Conservation (phyloP, 2,329 filamentous ascomycete genomes). For the Rutstroemia sp. region DNA sequence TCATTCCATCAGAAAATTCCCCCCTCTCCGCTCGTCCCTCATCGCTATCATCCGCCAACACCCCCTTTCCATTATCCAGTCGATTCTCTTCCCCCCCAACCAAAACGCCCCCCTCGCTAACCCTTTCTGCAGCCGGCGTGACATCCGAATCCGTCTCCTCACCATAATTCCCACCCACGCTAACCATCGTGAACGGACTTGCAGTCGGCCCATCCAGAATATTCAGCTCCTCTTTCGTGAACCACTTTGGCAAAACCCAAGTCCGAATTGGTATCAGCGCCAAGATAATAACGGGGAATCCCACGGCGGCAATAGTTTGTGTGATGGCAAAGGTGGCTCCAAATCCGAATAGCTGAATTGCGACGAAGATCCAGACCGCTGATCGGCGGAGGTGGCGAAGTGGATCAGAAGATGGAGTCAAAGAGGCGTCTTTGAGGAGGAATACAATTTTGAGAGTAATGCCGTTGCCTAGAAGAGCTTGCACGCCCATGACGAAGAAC, state of each 20-base stretch:
- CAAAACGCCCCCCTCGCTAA: constrained; percentile 11
- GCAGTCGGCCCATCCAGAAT: constrained; percentile 62
- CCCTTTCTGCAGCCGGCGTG: constrained; percentile 10
- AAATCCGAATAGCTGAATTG: constrained; percentile 61
- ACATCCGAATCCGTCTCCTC: constrained; percentile 28
- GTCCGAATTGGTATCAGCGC: constrained; percentile 22
- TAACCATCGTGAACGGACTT: constrained; percentile 29
- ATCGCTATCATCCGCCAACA: constrained; percentile 12
- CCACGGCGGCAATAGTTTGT: constrained; percentile 74
- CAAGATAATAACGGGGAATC: constrained; percentile 50
- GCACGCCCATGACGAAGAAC: constrained; percentile 80
- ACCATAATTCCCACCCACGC: constrained; percentile 26
- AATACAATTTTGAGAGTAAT: constrained; percentile 71
- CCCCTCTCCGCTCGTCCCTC: constrained; percentile 22
- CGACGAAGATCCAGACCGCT: constrained; percentile 66
- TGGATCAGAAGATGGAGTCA: constrained; percentile 55
- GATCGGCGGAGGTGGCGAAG: constrained; percentile 51
- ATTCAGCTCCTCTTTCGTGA: constrained; percentile 22
- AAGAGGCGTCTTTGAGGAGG: constrained; percentile 52
- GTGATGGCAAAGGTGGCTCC: constrained; percentile 77
- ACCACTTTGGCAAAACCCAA: constrained; percentile 34
- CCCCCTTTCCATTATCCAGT: constrained; percentile 16
- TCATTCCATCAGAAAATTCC: constrained; percentile 9
- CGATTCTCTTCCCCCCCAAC: constrained; percentile 12
- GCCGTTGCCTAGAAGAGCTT: constrained; percentile 69